These are phyloP conservation scores for Kazachstania viticola DNA, from an alignment of 805 yeast species.

Conservation along the genomic window DNA sequence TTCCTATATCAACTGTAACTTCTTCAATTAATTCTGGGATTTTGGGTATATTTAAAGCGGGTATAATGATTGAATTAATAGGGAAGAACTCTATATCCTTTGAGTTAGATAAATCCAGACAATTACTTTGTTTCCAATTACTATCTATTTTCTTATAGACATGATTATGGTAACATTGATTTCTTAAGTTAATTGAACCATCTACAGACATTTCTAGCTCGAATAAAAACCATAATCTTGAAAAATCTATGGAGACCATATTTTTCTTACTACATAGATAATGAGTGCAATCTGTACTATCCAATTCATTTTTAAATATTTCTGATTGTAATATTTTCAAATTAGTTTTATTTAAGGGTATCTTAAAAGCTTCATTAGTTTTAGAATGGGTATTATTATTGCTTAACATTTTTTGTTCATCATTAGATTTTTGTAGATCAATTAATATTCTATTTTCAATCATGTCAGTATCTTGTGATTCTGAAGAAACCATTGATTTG, in stretches of 20 bases:
- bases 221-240: constrained; percentile 22
- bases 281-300: constrained; percentile 9
- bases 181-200: constrained; percentile 17
- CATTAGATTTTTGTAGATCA: constrained; percentile 1
- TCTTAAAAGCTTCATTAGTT: not conserved
- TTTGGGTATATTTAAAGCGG: constrained; percentile 5
- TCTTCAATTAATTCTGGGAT: constrained; percentile 2
- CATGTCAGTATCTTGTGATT: constrained; percentile 1
- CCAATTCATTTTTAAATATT: constrained; percentile 10
- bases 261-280: constrained; percentile 10
- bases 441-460: not conserved
- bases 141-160: constrained; percentile 16
- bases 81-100: constrained; percentile 8
- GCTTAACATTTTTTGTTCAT: not conserved
- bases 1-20: constrained; percentile 6
- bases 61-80: constrained; percentile 7
- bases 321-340: constrained; percentile 14
- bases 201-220: constrained; percentile 23
- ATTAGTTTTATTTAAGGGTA: constrained; percentile 9
- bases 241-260: constrained; percentile 5
- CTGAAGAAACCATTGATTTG: too few relatives aligned
- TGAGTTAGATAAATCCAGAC: constrained; percentile 4
- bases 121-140: constrained; percentile 13
- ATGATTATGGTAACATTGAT: constrained; percentile 16
- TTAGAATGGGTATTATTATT: too few relatives aligned